Conservation (phyloP, 2,329 filamentous ascomycete species). For the Nemania sp. region DNA sequence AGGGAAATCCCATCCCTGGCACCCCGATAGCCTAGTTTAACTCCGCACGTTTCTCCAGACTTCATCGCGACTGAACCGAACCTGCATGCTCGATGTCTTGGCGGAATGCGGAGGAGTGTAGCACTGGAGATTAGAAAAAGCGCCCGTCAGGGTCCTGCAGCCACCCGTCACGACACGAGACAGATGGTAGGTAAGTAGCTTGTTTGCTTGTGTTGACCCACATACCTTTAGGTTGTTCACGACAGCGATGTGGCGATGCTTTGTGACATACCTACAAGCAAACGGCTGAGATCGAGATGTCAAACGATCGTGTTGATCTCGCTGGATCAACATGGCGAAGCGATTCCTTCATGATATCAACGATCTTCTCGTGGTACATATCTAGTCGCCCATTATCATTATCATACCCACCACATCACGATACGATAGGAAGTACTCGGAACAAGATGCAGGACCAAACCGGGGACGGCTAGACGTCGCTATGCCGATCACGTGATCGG, state of each 20-base stretch:
- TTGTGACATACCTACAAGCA: slow-evolving; percentile 3
- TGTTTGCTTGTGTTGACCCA: slow-evolving; percentile 6
- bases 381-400: slow-evolving; percentile 14
- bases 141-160: background rate
- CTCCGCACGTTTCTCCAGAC: slow-evolving; percentile 31
- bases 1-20: slow-evolving; percentile 16
- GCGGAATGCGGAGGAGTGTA: slow-evolving; percentile 9
- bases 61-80: background rate
- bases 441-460: background rate
- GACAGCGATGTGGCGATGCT: background rate
- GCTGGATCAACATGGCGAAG: background rate
- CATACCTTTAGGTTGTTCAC: background rate
- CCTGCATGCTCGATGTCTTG: slow-evolving; percentile 22
- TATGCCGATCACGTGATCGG: slow-evolving; percentile 39
- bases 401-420: slow-evolving; percentile 5
- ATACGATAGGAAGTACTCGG: slow-evolving; percentile 6
- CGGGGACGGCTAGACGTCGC: slow-evolving; percentile 7
- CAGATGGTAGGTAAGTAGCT: background rate
- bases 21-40: slow-evolving; percentile 27
- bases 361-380: background rate
- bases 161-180: background rate
- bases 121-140: background rate
- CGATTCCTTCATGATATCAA: background rate
- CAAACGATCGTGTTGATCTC: slow-evolving; percentile 5
- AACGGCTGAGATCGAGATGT: background rate